Conservation (phyloP, 1,139 yeast species). For the Diutina siamensis region DNA sequence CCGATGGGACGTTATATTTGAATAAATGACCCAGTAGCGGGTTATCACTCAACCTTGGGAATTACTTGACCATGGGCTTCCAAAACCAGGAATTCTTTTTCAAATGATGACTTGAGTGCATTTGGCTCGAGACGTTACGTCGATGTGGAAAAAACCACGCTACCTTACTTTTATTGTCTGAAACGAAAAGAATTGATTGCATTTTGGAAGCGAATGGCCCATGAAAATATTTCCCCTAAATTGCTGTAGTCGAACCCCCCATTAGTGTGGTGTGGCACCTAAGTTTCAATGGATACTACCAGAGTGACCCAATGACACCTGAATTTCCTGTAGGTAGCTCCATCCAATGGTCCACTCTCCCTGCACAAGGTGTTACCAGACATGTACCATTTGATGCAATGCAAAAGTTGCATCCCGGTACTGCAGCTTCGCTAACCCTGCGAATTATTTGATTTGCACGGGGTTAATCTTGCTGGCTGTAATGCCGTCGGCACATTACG, state of each 20-base stretch:
- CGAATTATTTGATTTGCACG: background rate
- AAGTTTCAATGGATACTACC: no score
- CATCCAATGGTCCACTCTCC: no score
- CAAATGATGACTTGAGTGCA: constrained; percentile 81
- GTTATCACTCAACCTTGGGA: no score
- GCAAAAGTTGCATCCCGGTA: background rate
- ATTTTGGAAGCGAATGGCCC: background rate
- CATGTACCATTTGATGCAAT: background rate
- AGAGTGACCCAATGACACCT: no score
- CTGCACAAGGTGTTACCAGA: background rate
- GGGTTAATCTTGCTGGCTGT: background rate
- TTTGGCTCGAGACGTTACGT: constrained; percentile 90
- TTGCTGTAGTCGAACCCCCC: no score
- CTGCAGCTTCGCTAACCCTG: background rate
- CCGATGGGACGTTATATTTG: no score
- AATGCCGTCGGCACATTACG: constrained; percentile 1
- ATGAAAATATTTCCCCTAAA: no score
- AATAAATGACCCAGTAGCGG: no score
- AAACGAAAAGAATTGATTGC: constrained; percentile 8
- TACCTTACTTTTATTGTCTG: constrained; percentile 49
- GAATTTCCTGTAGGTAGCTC: no score
- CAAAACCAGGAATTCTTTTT: no score
- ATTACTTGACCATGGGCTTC: no score
- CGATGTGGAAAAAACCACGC: constrained; percentile 92
- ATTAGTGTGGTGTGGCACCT: no score